Conservation (phyloP, 768 basidiomycete genomes). For the Boletus subparvulus region DNA sequence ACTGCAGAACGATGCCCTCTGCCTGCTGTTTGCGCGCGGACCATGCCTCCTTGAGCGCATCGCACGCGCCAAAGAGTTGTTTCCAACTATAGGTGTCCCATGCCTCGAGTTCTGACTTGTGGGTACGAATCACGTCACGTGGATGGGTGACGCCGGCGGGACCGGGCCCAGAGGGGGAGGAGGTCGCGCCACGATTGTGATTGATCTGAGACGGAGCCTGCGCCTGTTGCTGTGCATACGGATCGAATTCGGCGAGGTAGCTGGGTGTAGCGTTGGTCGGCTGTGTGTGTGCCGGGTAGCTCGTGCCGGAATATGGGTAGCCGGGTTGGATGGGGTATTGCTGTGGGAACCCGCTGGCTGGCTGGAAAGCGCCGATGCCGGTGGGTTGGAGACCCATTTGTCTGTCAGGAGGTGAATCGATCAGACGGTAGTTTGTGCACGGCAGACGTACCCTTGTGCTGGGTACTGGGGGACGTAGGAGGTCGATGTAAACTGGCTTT, state of each 20-base stretch:
- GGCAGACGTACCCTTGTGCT: conserved; percentile 18
- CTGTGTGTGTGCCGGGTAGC: conserved; percentile 24
- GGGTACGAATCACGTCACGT: conserved; percentile 60
- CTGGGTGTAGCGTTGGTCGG: conserved; percentile 13
- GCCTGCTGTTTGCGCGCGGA: conserved; percentile 56
- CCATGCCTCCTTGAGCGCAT: conserved; percentile 68
- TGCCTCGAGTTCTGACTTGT: conserved; percentile 67
- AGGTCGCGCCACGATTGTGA: background rate
- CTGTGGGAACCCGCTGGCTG: conserved; percentile 56
- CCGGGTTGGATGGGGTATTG: conserved; percentile 33
- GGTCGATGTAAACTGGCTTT: conserved; percentile 23
- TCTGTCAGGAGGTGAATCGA: conserved; percentile 10
- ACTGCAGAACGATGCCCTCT: conserved; percentile 43
- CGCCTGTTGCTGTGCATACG: conserved; percentile 28
- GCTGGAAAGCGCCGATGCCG: conserved; percentile 41
- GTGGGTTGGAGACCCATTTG: conserved; percentile 35
- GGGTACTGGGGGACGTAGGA: conserved; percentile 27
- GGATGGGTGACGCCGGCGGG: conserved; percentile 53
- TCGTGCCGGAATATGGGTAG: conserved; percentile 31
- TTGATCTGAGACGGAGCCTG: background rate
- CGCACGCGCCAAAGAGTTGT: conserved; percentile 61
- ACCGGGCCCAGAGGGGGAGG: background rate
- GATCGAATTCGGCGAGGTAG: conserved; percentile 43
- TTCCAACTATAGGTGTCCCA: conserved; percentile 77
- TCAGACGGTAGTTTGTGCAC: background rate